These are phyloP conservation scores for Lentinula detonsa DNA, from an alignment of 768 basidiomycete species.

Conservation along the genomic window DNA sequence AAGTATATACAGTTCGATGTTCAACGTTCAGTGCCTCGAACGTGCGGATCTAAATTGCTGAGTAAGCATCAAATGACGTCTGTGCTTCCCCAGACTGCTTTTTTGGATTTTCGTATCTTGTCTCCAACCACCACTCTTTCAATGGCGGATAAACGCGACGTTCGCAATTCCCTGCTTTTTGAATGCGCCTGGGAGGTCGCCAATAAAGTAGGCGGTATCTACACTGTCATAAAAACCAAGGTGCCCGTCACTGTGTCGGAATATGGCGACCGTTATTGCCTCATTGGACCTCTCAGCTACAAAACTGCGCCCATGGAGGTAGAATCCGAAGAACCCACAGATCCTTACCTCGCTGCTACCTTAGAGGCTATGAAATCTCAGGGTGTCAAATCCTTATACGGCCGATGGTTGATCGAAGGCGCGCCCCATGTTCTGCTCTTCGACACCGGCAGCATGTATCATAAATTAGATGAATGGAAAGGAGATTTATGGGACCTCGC, in stretches of 20 bases:
- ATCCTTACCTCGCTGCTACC: constrained; percentile 68
- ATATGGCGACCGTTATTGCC: constrained; percentile 90
- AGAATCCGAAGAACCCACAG: constrained; percentile 84
- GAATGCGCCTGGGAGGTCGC: constrained; percentile 98
- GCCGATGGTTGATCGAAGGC: constrained; percentile 97
- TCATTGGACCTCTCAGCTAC: constrained; percentile 97
- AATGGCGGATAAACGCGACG: constrained; percentile 52
- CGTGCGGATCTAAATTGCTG: neutral
- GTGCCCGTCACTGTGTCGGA: constrained; percentile 97
- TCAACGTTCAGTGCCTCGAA: neutral
- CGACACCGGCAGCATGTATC: constrained; percentile 85
- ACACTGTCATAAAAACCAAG: constrained; percentile 99
- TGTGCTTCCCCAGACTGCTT: neutral
- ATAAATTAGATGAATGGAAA: constrained; percentile 97
- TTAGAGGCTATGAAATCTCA: constrained; percentile 81
- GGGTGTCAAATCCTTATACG: constrained; percentile 93
- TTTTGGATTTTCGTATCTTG: neutral
- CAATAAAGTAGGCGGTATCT: constrained; percentile 98
- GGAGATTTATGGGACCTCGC: constrained; percentile 97
- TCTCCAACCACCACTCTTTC: constrained; percentile 20
- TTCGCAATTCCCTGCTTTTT: constrained; percentile 78
- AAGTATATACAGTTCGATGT: no score
- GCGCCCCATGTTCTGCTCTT: constrained; percentile 93
- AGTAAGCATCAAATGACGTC: constrained; percentile 2
- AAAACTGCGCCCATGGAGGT: constrained; percentile 99